These are phyloP conservation scores for Coccomyxa sp. DNA, from an alignment of 139 green algal species.

Conservation along the genomic window DNA sequence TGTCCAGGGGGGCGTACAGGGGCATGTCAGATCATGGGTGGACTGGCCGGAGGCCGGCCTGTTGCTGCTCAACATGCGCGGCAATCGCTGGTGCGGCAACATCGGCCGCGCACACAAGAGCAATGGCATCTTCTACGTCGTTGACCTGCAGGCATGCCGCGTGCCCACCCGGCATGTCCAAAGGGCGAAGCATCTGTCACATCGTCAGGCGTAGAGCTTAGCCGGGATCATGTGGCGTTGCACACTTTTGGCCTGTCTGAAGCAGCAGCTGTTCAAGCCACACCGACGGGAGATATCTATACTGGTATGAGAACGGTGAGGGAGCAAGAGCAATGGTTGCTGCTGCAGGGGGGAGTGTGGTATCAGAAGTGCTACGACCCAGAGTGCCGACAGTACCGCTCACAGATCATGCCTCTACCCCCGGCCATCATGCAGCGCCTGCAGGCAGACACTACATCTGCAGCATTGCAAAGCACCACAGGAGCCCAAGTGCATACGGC, in stretches of 20 bases:
- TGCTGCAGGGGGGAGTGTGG: constrained; percentile 32
- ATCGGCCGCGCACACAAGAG: constrained; percentile 55
- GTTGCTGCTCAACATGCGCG: constrained; percentile 36
- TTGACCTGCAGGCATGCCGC: constrained; percentile 34
- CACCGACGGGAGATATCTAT: too few species aligned
- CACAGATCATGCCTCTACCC: constrained; percentile 41
- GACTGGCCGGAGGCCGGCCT: constrained; percentile 14
- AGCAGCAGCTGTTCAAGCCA: neutral
- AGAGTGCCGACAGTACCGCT: constrained; percentile 46
- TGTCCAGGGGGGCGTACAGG: constrained; percentile 33
- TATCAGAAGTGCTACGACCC: constrained; percentile 61
- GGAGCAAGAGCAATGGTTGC: neutral
- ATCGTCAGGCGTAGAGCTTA: too few species aligned
- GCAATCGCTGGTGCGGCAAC: constrained; percentile 61
- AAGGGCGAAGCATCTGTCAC: neutral
- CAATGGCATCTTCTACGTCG: constrained; percentile 67
- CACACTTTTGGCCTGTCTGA: neutral
- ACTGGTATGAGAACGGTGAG: neutral
- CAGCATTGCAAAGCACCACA: too few species aligned
- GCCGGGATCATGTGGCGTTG: too few species aligned
- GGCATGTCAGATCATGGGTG: constrained; percentile 46
- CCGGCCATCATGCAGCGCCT: neutral
- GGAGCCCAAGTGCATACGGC: too few species aligned
- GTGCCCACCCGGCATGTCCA: neutral
- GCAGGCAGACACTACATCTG: neutral